Conservation (phyloP, 371 early-diverging fungal genomes). For the Apophysomyces ossiformis region DNA sequence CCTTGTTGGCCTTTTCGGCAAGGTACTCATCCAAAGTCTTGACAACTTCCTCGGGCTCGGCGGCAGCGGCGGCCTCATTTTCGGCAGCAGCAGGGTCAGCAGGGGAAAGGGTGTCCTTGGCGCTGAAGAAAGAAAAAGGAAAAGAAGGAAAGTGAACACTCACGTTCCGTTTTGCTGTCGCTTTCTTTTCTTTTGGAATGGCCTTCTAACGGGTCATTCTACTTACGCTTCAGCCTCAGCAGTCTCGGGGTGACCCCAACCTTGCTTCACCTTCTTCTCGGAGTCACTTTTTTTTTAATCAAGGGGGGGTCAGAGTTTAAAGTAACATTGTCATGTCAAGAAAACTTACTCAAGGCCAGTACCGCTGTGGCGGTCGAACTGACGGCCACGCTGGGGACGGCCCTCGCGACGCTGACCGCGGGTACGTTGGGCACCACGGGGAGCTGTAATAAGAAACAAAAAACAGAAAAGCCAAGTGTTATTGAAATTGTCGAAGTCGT, state of each 20-base stretch:
- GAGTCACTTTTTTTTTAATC: constrained; percentile 52
- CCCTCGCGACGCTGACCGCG: constrained; percentile 59
- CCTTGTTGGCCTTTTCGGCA: constrained; percentile 71
- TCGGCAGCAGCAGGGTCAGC: constrained; percentile 52
- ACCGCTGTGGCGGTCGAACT: constrained; percentile 84
- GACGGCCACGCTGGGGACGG: constrained; percentile 59
- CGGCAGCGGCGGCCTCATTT: constrained; percentile 34
- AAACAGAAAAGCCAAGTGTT: constrained; percentile 16
- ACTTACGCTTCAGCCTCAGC: constrained; percentile 53
- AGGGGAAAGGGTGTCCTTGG: constrained; percentile 36
- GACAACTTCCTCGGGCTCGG: constrained; percentile 72
- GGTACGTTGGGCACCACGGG: constrained; percentile 47
- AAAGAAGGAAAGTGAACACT: background rate
- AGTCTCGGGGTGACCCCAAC: constrained; percentile 73
- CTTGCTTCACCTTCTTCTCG: constrained; percentile 85
- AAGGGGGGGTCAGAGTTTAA: background rate
- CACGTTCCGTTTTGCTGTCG: background rate
- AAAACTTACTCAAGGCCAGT: constrained; percentile 66
- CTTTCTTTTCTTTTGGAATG: background rate
- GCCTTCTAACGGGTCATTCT: background rate
- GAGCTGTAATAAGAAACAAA: constrained; percentile 33
- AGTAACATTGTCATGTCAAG: background rate
- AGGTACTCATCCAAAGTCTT: constrained; percentile 84
- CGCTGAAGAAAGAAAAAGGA: constrained; percentile 21
- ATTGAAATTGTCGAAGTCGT: constrained; percentile 5